Conservation (phyloP, 495 filamentous ascomycete genomes). For the Daldinia caldariorum region DNA sequence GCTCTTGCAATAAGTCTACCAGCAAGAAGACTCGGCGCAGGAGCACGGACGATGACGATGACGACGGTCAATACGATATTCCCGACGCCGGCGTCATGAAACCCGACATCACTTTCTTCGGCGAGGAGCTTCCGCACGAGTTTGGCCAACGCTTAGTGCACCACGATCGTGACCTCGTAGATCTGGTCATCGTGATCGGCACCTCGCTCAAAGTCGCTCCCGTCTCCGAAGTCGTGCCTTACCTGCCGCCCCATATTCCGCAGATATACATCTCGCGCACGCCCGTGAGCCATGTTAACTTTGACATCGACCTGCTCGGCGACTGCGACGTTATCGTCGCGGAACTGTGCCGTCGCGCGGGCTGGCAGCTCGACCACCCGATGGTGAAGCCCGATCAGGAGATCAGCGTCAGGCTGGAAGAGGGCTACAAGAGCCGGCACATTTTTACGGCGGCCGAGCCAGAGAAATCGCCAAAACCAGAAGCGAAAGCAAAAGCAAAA, state of each 20-base stretch:
- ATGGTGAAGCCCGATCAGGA: slow-evolving; percentile 79
- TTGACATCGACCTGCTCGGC: slow-evolving; percentile 93
- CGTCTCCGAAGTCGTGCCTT: slow-evolving; percentile 88
- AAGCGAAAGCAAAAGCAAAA: not conserved
- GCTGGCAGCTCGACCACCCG: slow-evolving; percentile 88
- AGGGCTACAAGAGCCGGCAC: slow-evolving; percentile 74
- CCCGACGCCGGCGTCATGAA: slow-evolving; percentile 92
- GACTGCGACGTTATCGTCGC: slow-evolving; percentile 92
- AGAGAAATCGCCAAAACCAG: not conserved
- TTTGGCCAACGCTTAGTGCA: slow-evolving; percentile 84
- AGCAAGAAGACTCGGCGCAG: slow-evolving; percentile 70
- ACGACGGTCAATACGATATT: slow-evolving; percentile 75
- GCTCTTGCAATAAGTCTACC: slow-evolving; percentile 70
- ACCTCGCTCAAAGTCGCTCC: slow-evolving; percentile 97
- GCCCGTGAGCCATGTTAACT: slow-evolving; percentile 87
- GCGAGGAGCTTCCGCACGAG: slow-evolving; percentile 82
- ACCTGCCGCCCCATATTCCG: slow-evolving; percentile 79
- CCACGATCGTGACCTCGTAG: slow-evolving; percentile 80
- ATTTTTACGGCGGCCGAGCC: slow-evolving; percentile 56
- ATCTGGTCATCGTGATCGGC: slow-evolving; percentile 96
- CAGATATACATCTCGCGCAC: slow-evolving; percentile 94
- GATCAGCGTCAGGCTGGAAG: slow-evolving; percentile 64
- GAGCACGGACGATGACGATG: slow-evolving; percentile 62
- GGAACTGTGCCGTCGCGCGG: slow-evolving; percentile 84
- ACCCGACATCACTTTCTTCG: slow-evolving; percentile 98